Base-by-base conservation (phyloP, 495 filamentous ascomycete genomes). In the Podospora australis region DNA sequence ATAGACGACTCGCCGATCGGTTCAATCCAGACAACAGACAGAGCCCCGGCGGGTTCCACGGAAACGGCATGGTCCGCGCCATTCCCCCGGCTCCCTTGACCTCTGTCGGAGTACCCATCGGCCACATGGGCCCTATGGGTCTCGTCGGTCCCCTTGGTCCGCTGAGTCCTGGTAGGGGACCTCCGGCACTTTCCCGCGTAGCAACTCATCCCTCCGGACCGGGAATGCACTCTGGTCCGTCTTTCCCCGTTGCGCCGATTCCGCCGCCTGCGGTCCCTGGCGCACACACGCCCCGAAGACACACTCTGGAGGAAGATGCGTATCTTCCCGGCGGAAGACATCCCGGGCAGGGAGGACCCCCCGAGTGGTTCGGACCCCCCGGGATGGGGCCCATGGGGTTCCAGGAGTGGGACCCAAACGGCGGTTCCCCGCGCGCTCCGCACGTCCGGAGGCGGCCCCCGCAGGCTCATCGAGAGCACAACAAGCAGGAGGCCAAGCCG, bases 1-100 rank as follows among this genome's bases (percentile, higher is more conserved):
- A 74, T 42, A 60, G 68, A 35, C 66, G 68, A 17, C 63, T 74
- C 14, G 70, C 68, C 13, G 67, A 65, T 45, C 61, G 72, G 35
- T 70, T 75, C 51, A 71, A 71, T 22, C 57, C 65, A 16, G 71
- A 69, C 13, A 62, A 44, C 44, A 52, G 60, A 34, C 55, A 57
- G 7, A 46, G 23, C 19, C 58, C 51, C 13, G 36, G 22, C 4
- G 32, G n/a, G 6, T 36, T 16, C 32, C 40, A 21, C 20, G 23
- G 25, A n/a, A 11, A 13, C 5, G 40, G 40, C 10, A 16, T 16
- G 13, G 40, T 21, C 22, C 20, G n/a, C 40, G 22, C 40, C n/a
- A 24, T 43, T 23, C 40, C 40, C 8, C 40, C 39, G 9, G 41
- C 57, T 23, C 48, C 49, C 2, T 45, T 41, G 17, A 42, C 44